Conservation (phyloP, 2,329 filamentous ascomycete species). For the Hypoxylon sp. region DNA sequence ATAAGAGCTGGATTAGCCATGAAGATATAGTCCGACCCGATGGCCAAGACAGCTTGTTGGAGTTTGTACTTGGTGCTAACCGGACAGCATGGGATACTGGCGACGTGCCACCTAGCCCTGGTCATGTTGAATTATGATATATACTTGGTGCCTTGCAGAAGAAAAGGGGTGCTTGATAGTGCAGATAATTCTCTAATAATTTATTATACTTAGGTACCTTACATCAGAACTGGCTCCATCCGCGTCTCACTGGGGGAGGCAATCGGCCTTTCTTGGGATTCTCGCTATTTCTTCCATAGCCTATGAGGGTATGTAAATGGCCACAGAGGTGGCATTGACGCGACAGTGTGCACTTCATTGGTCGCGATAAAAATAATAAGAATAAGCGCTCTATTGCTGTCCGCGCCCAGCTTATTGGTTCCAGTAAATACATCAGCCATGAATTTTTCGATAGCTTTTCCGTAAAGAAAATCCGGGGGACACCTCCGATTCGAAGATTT, state of each 20-base stretch:
- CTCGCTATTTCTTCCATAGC: neutral
- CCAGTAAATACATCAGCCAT: neutral
- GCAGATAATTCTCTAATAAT: neutral
- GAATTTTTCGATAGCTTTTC: slow-evolving; percentile 12
- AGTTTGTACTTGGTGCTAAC: slow-evolving; percentile 63
- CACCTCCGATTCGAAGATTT: neutral
- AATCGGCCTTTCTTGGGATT: slow-evolving; percentile 3
- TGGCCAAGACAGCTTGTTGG: slow-evolving; percentile 61
- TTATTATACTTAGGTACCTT: neutral
- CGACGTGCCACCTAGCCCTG: slow-evolving; percentile 63
- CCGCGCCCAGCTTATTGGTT: neutral
- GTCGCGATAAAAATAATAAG: slow-evolving; percentile 7
- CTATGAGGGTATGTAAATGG: slow-evolving; percentile 11
- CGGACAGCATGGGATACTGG: slow-evolving; percentile 64
- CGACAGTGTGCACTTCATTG: neutral
- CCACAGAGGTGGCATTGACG: neutral
- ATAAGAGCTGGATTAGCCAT: slow-evolving; percentile 70
- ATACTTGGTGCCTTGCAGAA: neutral
- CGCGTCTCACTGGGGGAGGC: slow-evolving; percentile 8
- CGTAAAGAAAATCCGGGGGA: neutral
- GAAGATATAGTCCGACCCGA: slow-evolving; percentile 60
- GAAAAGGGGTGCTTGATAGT: neutral
- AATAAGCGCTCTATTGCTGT: neutral
- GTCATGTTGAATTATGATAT: slow-evolving; percentile 38
- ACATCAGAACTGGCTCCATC: neutral